These are phyloP conservation scores for Cercospora zeae-maydis DNA, from an alignment of 2,329 filamentous ascomycete species.

Conservation along the genomic window DNA sequence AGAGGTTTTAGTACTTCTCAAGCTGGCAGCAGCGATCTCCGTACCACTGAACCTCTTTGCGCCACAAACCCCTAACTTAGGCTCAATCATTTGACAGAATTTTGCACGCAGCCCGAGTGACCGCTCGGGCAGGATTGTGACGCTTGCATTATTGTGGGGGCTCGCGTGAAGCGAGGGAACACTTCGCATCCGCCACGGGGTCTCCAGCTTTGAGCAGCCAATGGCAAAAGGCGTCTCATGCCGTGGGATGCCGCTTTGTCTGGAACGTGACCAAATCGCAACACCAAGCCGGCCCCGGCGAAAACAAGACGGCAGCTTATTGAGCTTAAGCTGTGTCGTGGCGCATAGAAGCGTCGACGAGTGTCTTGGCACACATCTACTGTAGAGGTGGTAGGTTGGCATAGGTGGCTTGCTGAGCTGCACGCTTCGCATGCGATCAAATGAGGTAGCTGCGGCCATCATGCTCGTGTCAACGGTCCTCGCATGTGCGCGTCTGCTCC, in stretches of 20 bases:
- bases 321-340: slow-evolving; percentile 2
- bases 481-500: not conserved
- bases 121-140: not conserved
- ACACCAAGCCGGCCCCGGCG: slow-evolving; percentile 7
- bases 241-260: slow-evolving; percentile 3
- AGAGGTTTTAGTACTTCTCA: slow-evolving; percentile 5
- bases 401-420: not conserved
- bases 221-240: not conserved
- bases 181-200: slow-evolving; percentile 1
- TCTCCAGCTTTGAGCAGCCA: not conserved
- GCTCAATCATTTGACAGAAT: slow-evolving; percentile 9
- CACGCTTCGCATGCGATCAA: not conserved
- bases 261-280: not conserved
- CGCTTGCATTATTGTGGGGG: not conserved
- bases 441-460: not conserved
- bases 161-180: not conserved
- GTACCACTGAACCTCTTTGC: not conserved
- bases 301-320: slow-evolving; percentile 10
- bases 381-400: not conserved
- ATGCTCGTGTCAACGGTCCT: not conserved
- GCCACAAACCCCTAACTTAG: not conserved
- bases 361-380: not conserved
- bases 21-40: not conserved
- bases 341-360: slow-evolving; percentile 4
- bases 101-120: not conserved